Evolutionary conservation across 75 land plant species (phyloP).

Genomic region (Sequoia sempervirens): DNA sequence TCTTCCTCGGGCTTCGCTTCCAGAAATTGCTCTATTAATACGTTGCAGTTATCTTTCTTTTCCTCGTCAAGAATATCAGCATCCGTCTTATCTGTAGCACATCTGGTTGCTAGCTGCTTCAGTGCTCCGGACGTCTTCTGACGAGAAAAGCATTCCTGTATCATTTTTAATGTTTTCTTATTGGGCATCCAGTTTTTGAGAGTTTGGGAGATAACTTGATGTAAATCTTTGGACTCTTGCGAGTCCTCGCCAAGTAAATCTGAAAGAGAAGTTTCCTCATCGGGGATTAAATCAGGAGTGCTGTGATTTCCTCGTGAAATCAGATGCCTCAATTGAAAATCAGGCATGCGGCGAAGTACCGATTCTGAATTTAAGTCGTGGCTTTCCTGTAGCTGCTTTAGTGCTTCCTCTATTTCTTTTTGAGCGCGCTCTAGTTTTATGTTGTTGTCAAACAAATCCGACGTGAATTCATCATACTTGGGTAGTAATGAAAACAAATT

Average conservation of each 20-base stretch:
- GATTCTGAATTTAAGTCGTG: neutral
- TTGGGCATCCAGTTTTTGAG: neutral
- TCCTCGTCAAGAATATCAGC: neutral
- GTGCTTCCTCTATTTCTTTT: slow-evolving; percentile 8
- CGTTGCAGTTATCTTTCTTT: neutral
- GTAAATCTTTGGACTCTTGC: neutral
- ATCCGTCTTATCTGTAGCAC: neutral
- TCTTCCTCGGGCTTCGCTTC: slow-evolving; percentile 9
- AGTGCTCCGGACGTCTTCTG: neutral
- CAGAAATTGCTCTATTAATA: slow-evolving; percentile 4
- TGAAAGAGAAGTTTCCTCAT: neutral
- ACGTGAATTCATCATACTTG: slow-evolving; percentile 13
- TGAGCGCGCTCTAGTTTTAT: neutral
- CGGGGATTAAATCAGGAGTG: neutral
- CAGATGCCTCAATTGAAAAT: neutral
- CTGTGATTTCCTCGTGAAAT: neutral
- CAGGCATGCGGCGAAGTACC: neutral
- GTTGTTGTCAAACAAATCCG: neutral
- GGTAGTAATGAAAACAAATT: slow-evolving; percentile 4
- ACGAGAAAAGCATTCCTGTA: neutral
- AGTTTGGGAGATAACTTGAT: neutral
- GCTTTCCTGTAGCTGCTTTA: neutral
- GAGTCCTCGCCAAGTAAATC: neutral
- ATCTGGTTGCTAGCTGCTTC: neutral
- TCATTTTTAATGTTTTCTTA: neutral